phyloP scores from a whole-genome alignment of 148 eudicot genomes.

The Chenopodium album region DNA sequence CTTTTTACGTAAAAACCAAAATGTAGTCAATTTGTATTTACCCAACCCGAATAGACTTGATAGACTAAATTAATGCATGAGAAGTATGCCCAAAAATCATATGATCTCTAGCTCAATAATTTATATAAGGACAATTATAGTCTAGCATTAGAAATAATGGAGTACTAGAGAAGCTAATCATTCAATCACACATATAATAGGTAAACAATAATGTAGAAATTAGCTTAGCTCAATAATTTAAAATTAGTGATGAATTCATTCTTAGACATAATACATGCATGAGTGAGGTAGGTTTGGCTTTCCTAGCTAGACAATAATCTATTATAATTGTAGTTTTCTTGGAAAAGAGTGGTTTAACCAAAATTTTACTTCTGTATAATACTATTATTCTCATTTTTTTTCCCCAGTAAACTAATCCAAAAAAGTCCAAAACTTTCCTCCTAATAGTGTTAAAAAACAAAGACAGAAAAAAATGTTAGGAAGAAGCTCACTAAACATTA shows the following conservation, averaged over 20 bases:
- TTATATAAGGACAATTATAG: neutral
- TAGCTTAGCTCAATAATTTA: neutral
- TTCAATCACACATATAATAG: neutral
- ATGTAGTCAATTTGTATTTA: no score
- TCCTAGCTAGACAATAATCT: neutral
- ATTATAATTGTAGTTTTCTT: neutral
- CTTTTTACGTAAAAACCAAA: no score
- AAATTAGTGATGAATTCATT: neutral
- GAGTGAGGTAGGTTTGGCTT: slow-evolving; percentile 18
- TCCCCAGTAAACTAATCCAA: slow-evolving; percentile 15
- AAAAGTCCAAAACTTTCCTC: slow-evolving; percentile 13
- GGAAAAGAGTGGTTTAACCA: slow-evolving; percentile 20
- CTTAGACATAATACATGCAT: neutral
- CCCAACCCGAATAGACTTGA: no score
- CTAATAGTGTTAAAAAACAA: neutral
- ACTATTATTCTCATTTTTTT: no score
- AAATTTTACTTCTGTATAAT: neutral
- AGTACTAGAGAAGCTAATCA: neutral
- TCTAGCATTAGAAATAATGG: neutral
- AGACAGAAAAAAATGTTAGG: slow-evolving; percentile 13
- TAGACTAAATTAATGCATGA: no score
- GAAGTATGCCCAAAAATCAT: neutral
- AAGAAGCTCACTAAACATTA: slow-evolving; percentile 2
- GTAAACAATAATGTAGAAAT: neutral
- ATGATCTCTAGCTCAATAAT: no score